Evolutionary conservation across 768 basidiomycete species (phyloP).

Genomic region (Cyclocybe aegerita): DNA sequence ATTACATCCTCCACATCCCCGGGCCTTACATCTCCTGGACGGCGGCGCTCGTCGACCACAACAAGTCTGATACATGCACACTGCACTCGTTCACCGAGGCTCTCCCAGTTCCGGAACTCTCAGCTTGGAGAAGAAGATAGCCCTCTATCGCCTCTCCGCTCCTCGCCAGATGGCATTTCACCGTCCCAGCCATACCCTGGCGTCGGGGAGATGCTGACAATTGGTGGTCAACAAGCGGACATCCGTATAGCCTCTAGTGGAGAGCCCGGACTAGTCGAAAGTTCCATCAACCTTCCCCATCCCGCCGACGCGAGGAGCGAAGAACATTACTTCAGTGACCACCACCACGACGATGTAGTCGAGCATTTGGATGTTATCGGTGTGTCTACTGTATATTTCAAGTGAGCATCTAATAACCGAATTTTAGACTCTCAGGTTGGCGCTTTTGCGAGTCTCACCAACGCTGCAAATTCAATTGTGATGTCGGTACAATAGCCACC

Average conservation of each 20-base stretch:
- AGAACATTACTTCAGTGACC: conserved; percentile 20
- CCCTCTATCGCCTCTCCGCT: background rate
- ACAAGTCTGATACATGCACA: conserved; percentile 36
- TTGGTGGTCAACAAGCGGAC: conserved; percentile 42
- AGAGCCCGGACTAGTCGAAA: conserved; percentile 42
- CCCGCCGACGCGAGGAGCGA: conserved; percentile 4
- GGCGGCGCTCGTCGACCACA: conserved; percentile 29
- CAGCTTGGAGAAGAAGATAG: background rate
- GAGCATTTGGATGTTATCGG: conserved; percentile 84
- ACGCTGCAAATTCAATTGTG: conserved; percentile 77
- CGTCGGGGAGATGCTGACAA: conserved; percentile 26
- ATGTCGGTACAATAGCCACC: conserved; percentile 40
- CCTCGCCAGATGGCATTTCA: conserved; percentile 2
- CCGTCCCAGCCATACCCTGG: conserved; percentile 9
- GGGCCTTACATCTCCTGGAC: conserved; percentile 8
- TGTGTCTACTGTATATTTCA: conserved; percentile 22
- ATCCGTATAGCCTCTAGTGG: conserved; percentile 34
- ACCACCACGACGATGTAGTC: conserved; percentile 78
- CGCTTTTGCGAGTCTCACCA: conserved; percentile 72
- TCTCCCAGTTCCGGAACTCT: conserved; percentile 4
- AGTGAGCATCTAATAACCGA: background rate
- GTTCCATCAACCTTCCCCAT: conserved; percentile 39
- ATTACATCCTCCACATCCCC: background rate
- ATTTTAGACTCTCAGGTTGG: conserved; percentile 68
- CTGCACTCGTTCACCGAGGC: conserved; percentile 20